phyloP scores from a whole-genome alignment of 116 monocot species.

The Dioscorea cayenensis region DNA sequence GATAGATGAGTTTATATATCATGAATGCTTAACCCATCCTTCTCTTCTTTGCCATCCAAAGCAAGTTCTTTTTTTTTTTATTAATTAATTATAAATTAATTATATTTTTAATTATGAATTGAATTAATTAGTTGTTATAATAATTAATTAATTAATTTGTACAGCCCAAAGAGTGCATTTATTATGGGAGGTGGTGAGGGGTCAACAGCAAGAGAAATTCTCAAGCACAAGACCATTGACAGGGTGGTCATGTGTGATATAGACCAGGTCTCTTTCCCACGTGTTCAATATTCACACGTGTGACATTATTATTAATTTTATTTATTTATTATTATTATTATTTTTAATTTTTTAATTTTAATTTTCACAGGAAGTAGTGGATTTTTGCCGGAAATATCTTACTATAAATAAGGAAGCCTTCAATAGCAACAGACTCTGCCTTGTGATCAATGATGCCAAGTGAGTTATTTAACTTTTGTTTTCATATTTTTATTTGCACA shows the following conservation, averaged over 20 bases:
- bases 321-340: neutral
- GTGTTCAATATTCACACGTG: neutral
- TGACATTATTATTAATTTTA: neutral
- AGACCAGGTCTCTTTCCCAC: conserved; percentile 31
- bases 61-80: conserved; percentile 18
- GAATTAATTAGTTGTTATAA: too few relatives aligned
- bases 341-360: neutral
- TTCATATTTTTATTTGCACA: neutral
- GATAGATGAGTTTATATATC: conserved; percentile 66
- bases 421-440: conserved; percentile 42
- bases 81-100: too few relatives aligned
- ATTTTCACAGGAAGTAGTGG: conserved; percentile 45
- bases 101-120: too few relatives aligned
- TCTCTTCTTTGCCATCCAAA: conserved; percentile 47
- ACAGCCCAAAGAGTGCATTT: conserved; percentile 51
- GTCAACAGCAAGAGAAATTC: conserved; percentile 51
- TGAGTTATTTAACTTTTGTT: neutral
- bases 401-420: conserved; percentile 34
- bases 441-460: conserved; percentile 63
- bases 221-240: conserved; percentile 45
- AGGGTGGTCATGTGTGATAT: conserved; percentile 62
- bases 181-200: conserved; percentile 73
- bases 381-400: conserved; percentile 45
- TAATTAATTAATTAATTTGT: neutral
- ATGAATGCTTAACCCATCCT: conserved; percentile 57